Percentiles rank a stretch among this genome's conserved stretches.
These are phyloP conservation scores for Epichloe hybrida DNA, from an alignment of 2,329 filamentous ascomycete genomes.

Conservation along the genomic window DNA sequence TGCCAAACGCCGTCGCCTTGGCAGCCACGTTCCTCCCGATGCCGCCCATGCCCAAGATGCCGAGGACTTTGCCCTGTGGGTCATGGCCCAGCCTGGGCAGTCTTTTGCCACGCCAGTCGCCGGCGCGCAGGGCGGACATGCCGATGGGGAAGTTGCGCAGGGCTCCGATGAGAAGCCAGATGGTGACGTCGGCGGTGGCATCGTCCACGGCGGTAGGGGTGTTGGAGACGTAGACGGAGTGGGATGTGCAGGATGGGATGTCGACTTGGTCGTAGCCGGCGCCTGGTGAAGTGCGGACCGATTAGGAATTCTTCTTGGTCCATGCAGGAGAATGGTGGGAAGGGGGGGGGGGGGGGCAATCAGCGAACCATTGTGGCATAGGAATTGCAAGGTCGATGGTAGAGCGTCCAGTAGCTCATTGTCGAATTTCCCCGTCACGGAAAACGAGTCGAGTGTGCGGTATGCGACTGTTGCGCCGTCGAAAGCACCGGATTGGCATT, in stretches of 20 bases:
- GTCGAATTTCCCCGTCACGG: conserved; percentile 57
- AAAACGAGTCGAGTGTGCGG: conserved; percentile 54
- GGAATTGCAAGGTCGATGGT: conserved; percentile 39
- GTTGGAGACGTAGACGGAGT: conserved; percentile 60
- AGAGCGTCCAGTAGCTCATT: conserved; percentile 50
- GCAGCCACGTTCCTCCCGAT: conserved; percentile 66
- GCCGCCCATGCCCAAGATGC: conserved; percentile 76
- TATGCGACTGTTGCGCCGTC: conserved; percentile 53
- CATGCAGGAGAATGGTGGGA: neutral
- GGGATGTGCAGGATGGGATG: conserved; percentile 54
- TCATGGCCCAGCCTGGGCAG: conserved; percentile 55
- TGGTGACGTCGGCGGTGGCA: conserved; percentile 66
- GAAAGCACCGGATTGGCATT: conserved; percentile 51
- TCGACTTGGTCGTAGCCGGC: conserved; percentile 81
- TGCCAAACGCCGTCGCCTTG: conserved; percentile 63
- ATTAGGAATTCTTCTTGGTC: neutral
- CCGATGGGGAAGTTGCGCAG: conserved; percentile 58
- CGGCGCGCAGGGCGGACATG: conserved; percentile 51
- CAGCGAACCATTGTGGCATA: conserved; percentile 45
- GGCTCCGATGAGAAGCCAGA: conserved; percentile 72
- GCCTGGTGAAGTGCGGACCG: conserved; percentile 27
- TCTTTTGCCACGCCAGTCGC: conserved; percentile 51
- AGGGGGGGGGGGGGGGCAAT: neutral
- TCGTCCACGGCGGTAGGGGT: conserved; percentile 72
- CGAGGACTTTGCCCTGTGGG: conserved; percentile 63